Evolutionary conservation across 2,329 filamentous ascomycete genomes (phyloP).

Genomic region (Bisporella sp.): DNA sequence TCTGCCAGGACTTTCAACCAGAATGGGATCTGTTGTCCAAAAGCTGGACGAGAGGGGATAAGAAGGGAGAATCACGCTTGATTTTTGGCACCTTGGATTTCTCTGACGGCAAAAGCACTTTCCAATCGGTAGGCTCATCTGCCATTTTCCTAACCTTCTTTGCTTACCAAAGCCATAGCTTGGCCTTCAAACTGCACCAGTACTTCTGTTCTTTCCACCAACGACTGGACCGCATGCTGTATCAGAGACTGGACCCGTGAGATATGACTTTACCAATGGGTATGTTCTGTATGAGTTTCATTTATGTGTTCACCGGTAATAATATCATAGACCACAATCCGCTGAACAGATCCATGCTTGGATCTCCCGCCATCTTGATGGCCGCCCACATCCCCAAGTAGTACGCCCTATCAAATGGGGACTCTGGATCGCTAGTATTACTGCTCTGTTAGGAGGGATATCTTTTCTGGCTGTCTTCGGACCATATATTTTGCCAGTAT

Average conservation of each 20-base stretch:
- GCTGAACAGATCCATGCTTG: slow-evolving; percentile 76
- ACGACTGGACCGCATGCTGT: slow-evolving; percentile 76
- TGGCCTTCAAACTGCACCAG: slow-evolving; percentile 87
- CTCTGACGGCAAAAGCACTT: slow-evolving; percentile 71
- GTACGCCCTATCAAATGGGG: slow-evolving; percentile 83
- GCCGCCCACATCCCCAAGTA: slow-evolving; percentile 69
- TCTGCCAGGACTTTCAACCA: slow-evolving; percentile 87
- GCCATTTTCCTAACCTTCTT: background rate
- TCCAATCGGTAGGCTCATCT: slow-evolving; percentile 62
- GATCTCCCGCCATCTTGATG: slow-evolving; percentile 72
- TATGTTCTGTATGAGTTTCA: slow-evolving; percentile 35
- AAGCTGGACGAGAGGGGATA: slow-evolving; percentile 84
- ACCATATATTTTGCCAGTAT: slow-evolving; percentile 71
- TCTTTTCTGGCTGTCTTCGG: slow-evolving; percentile 66
- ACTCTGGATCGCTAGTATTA: slow-evolving; percentile 61
- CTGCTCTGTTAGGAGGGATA: slow-evolving; percentile 60
- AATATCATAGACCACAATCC: slow-evolving; percentile 51
- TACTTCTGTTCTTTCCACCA: slow-evolving; percentile 81
- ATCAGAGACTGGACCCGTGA: slow-evolving; percentile 57
- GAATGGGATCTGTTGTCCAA: slow-evolving; percentile 85
- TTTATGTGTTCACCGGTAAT: slow-evolving; percentile 7
- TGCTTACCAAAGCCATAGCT: slow-evolving; percentile 48
- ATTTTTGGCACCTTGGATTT: slow-evolving; percentile 88
- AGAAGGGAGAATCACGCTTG: slow-evolving; percentile 62
- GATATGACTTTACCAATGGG: slow-evolving; percentile 82